Percentiles rank a stretch among this genome's conserved stretches.
Conservation (phyloP, 148 eudicot species). For the Rhododendron simsii region DNA sequence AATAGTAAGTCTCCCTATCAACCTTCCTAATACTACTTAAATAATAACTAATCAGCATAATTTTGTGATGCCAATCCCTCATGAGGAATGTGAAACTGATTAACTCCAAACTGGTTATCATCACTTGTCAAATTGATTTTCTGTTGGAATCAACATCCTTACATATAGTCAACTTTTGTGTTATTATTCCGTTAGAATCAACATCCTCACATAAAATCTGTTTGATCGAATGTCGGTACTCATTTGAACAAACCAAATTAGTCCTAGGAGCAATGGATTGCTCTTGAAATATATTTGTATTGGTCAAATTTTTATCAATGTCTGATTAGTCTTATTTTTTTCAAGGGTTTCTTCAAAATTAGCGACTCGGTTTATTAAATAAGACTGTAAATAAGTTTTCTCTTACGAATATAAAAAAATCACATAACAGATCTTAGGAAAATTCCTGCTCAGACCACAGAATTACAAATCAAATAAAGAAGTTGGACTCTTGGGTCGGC, state of each 20-base stretch:
- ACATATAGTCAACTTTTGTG: background rate
- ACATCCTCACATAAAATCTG: accelerated
- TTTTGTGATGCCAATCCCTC: background rate
- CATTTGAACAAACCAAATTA: background rate
- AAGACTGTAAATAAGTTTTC: background rate
- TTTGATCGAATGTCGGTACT: background rate
- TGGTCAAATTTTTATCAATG: background rate
- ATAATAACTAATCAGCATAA: background rate
- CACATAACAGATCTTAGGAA: background rate
- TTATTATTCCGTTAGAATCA: background rate
- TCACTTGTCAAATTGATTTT: background rate
- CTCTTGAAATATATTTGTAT: background rate
- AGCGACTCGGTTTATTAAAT: background rate
- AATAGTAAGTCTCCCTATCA: background rate
- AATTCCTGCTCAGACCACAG: background rate
- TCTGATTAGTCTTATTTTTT: background rate
- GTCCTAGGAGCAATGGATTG: background rate
- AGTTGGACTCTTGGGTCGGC: background rate
- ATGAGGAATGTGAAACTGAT: background rate
- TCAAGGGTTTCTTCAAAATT: background rate
- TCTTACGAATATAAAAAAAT: background rate
- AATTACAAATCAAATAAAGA: background rate
- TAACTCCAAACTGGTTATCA: background rate
- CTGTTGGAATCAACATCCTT: background rate
- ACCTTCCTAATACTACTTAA: background rate